A percentile compares a stretch with the other conserved stretches of the same genome.
These are phyloP conservation scores for Xerocomus potaroensis DNA, from an alignment of 768 basidiomycete genomes.

Conservation along the genomic window DNA sequence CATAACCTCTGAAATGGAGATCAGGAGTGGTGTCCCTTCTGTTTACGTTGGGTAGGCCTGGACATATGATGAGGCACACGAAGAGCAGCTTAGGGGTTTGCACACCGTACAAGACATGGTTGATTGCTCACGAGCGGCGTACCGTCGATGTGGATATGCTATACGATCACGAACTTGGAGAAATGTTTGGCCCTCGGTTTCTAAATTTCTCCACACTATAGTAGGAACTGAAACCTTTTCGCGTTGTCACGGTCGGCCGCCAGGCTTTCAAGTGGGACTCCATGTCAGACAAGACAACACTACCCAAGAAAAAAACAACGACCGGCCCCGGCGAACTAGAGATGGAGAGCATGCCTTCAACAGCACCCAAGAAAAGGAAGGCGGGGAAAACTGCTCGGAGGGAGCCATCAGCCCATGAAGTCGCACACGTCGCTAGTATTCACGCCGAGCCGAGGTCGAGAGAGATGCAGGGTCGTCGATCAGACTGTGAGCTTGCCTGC, in stretches of 20 bases:
- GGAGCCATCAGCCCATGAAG: slow-evolving; percentile 11
- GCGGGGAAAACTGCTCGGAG: slow-evolving; percentile 13
- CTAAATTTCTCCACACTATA: no score
- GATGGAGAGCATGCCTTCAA: slow-evolving; percentile 12
- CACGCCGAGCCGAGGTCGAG: slow-evolving; percentile 16
- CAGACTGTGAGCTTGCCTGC: slow-evolving; percentile 23
- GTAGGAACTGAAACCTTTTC: no score
- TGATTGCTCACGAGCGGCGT: no score
- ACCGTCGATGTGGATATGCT: no score
- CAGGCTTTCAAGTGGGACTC: slow-evolving; percentile 9
- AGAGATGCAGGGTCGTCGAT: slow-evolving; percentile 23
- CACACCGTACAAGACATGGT: no score
- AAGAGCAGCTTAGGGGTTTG: no score
- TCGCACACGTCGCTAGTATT: slow-evolving; percentile 3
- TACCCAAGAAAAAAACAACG: slow-evolving; percentile 17
- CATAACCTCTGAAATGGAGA: no score
- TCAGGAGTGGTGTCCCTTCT: no score
- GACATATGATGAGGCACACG: no score
- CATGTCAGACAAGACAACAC: slow-evolving; percentile 28
- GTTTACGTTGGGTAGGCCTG: no score
- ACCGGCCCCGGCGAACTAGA: no score
- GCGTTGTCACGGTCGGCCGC: slow-evolving; percentile 13
- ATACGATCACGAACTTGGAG: no score
- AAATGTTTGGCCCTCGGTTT: slow-evolving; percentile 19
- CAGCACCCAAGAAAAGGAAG: slow-evolving; percentile 28